These are phyloP conservation scores for Aspergillus funiculosus DNA, from an alignment of 495 filamentous ascomycete species.

Conservation along the genomic window DNA sequence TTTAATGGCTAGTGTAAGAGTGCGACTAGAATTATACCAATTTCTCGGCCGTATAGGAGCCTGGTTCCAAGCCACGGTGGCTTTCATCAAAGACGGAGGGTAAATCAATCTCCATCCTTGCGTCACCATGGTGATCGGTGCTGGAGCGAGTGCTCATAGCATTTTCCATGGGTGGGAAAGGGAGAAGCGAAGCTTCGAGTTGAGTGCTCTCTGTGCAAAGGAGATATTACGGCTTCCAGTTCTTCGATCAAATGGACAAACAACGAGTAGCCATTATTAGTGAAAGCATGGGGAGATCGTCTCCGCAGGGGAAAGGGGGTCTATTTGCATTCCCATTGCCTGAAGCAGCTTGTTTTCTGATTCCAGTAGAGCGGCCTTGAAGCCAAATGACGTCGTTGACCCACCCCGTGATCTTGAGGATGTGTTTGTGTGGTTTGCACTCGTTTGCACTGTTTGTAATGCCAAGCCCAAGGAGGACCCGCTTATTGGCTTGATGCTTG, in stretches of 20 bases:
- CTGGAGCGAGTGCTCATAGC: slow-evolving; percentile 29
- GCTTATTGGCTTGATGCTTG: slow-evolving; percentile 26
- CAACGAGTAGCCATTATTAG: too few species aligned
- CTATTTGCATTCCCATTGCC: not conserved
- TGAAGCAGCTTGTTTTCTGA: not conserved
- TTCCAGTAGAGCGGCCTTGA: slow-evolving; percentile 16
- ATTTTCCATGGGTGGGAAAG: slow-evolving; percentile 7
- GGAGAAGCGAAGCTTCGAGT: too few species aligned
- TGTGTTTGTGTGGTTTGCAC: slow-evolving; percentile 24
- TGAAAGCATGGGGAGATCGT: too few species aligned
- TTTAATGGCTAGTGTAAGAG: not conserved
- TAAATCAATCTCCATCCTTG: slow-evolving; percentile 18
- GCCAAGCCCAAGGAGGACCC: slow-evolving; percentile 4
- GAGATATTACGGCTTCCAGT: not conserved
- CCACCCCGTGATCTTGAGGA: not conserved
- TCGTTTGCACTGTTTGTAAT: slow-evolving; percentile 14
- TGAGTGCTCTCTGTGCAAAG: not conserved
- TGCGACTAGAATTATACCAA: too few species aligned
- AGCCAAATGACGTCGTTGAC: slow-evolving; percentile 31
- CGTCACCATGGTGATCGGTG: slow-evolving; percentile 13
- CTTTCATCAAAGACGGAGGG: slow-evolving; percentile 19
- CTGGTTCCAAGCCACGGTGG: slow-evolving; percentile 34
- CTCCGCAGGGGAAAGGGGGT: too few species aligned
- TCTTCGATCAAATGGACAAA: not conserved
- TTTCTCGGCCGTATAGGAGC: slow-evolving; percentile 50